Conservation (phyloP, 1,284 basidiomycete species). For the Fistulinella cinereoalba region DNA sequence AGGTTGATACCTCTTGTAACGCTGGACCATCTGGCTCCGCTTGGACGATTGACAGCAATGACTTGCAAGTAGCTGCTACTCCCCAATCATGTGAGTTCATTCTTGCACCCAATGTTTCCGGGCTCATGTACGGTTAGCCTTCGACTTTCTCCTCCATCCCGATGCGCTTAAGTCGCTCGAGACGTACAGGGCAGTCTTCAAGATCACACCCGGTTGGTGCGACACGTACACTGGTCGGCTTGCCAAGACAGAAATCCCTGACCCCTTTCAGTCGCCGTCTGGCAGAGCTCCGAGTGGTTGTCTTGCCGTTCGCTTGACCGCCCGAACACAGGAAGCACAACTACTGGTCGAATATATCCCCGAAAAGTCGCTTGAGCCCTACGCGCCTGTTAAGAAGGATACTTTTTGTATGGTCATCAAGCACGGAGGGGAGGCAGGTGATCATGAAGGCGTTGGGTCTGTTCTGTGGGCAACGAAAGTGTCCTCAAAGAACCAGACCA, state of each 20-base stretch:
- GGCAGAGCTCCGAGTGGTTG: background rate
- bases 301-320: background rate
- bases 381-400: background rate
- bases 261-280: background rate
- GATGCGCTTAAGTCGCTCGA: background rate
- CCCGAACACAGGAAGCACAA: background rate
- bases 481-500: background rate
- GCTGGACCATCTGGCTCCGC: too few relatives aligned
- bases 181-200: background rate
- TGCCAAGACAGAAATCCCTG: background rate
- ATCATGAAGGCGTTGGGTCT: background rate
- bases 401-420: constrained; percentile 2
- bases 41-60: too few relatives aligned
- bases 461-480: background rate
- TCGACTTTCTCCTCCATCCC: too few relatives aligned
- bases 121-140: too few relatives aligned
- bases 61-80: too few relatives aligned
- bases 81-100: too few relatives aligned
- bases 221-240: background rate
- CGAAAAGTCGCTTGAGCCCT: background rate
- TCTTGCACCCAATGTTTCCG: too few relatives aligned
- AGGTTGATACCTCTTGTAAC: too few relatives aligned
- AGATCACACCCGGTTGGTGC: background rate
- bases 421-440: background rate
- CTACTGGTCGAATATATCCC: background rate